Evolutionary conservation across 2,329 filamentous ascomycete genomes (phyloP), one percentile per base, ranked within the genome.

Genomic region (Aspergillus novofumigatus): DNA sequence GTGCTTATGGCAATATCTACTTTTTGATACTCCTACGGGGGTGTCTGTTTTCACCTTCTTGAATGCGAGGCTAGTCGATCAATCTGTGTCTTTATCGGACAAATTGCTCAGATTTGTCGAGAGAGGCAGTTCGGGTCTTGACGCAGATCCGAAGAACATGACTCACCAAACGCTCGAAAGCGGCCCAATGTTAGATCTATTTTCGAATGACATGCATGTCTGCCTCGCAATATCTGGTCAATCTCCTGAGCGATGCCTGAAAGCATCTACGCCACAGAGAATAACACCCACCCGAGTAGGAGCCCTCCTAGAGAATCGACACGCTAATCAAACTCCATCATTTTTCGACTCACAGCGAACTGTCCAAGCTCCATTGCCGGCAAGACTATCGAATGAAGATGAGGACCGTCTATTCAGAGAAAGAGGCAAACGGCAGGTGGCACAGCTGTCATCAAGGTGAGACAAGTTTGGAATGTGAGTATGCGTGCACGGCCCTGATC

Each of bases 401-500:
- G 14, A 38, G 6, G 32, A n/a, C 32, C 14, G 14, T 6, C 32
- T 38, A n/a, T 7, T 17, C 14, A 38, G 14, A 38, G 14, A 38
- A 38, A 38, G 32, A 38, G 32, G 32, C 32, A 38, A 38, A 38
- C 14, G 4, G 32, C 14, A 17, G 32, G 32, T 38, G 3, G 32
- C 32, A 38, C 32, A 38, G 7, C 14, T 17, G 14, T 38, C 32
- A 23, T 14, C 20, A 26, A 21, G 11, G 20, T 23, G 44, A 23
- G 44, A 23, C 44, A 23, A 23, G 14, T 25, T 55, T 62, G 38
- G 53, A 59, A 59, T 50, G 53, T 54, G 11, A 2, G 17, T 57
- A 49, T 54, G 51, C 28, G 59, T 62, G 67, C 67, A 69, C 66
- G 67, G 68, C 41, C 67, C 66, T 61, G 63, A 67, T 67, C 65